Conservation (phyloP, 495 filamentous ascomycete species). For the Talaromyces proteolyticus region DNA sequence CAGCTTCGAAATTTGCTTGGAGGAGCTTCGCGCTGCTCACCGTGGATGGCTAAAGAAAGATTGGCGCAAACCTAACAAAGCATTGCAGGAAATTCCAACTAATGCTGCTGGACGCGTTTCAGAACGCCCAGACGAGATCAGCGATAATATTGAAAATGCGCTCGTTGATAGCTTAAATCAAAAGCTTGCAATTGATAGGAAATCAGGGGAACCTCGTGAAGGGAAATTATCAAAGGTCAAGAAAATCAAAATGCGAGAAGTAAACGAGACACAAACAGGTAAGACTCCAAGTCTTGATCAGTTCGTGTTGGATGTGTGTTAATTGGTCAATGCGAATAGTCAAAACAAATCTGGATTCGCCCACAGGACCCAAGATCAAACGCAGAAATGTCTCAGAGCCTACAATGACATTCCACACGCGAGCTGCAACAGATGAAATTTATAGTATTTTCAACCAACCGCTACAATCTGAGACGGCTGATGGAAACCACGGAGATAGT, state of each 20-base stretch:
- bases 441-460: constrained; percentile 96
- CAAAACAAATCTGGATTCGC: constrained; percentile 87
- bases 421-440: constrained; percentile 92
- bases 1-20: constrained; percentile 72
- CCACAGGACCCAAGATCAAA: constrained; percentile 68
- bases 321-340: constrained; percentile 42
- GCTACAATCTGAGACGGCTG: constrained; percentile 49
- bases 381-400: constrained; percentile 73
- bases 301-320: constrained; percentile 4
- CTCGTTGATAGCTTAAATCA: constrained; percentile 21
- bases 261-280: constrained; percentile 84
- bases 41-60: constrained; percentile 70
- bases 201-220: constrained; percentile 20
- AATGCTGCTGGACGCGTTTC: constrained; percentile 19
- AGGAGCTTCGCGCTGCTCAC: constrained; percentile 77
- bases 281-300: constrained; percentile 19
- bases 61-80: constrained; percentile 47
- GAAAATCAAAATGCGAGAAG: constrained; percentile 71
- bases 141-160: constrained; percentile 10
- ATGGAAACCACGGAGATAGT: constrained; percentile 30
- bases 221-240: constrained; percentile 35
- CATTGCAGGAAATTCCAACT: constrained; percentile 34
- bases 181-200: constrained; percentile 21
- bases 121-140: constrained; percentile 9
- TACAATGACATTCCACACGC: constrained; percentile 96